A percentile compares a stretch with the other conserved stretches of the same genome.
phyloP scores from a whole-genome alignment of 495 filamentous ascomycete species.

The Tuber calosporum region DNA sequence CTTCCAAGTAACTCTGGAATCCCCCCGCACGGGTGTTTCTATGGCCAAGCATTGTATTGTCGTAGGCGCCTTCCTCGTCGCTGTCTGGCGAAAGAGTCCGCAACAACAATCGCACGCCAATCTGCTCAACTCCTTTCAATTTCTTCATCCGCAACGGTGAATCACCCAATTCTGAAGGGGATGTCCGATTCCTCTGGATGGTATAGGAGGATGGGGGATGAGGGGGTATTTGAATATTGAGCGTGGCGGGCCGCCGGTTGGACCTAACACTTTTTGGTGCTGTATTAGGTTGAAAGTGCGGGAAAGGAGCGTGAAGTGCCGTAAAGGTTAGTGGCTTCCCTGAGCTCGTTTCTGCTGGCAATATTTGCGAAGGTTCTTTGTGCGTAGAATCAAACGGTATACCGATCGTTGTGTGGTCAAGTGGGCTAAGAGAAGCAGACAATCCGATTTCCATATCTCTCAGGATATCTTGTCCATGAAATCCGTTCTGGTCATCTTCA shows the following conservation, averaged over 20 bases:
- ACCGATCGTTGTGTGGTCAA: slow-evolving; percentile 11
- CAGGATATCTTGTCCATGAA: slow-evolving; percentile 9
- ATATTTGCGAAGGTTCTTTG: slow-evolving; percentile 14
- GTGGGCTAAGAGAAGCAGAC: slow-evolving; percentile 25
- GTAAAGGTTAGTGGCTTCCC: slow-evolving; percentile 20
- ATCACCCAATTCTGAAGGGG: slow-evolving; percentile 19
- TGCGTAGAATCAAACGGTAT: slow-evolving; percentile 11
- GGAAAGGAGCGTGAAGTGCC: slow-evolving; percentile 28
- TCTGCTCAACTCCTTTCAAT: slow-evolving; percentile 23
- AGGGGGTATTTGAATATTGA: slow-evolving; percentile 24
- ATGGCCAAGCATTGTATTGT: slow-evolving; percentile 12
- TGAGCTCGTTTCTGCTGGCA: slow-evolving; percentile 11
- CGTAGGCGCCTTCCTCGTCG: slow-evolving; percentile 15
- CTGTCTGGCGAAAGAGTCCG: slow-evolving; percentile 24
- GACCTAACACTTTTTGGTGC: slow-evolving; percentile 17
- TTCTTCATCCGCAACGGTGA: slow-evolving; percentile 11
- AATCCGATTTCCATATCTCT: slow-evolving; percentile 14
- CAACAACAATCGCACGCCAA: slow-evolving; percentile 28
- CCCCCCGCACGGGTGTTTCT: slow-evolving; percentile 1
- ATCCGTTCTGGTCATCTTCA: slow-evolving; percentile 16
- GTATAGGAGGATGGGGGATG: slow-evolving; percentile 8
- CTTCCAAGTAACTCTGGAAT: slow-evolving; percentile 6
- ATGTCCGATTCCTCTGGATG: slow-evolving; percentile 5
- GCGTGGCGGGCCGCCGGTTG: slow-evolving; percentile 26
- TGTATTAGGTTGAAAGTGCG: slow-evolving; percentile 23